Evolutionary conservation across 2,329 filamentous ascomycete species (phyloP), one percentile per base, ranked within the genome.

Genomic region (Talaromyces rugulosus): DNA sequence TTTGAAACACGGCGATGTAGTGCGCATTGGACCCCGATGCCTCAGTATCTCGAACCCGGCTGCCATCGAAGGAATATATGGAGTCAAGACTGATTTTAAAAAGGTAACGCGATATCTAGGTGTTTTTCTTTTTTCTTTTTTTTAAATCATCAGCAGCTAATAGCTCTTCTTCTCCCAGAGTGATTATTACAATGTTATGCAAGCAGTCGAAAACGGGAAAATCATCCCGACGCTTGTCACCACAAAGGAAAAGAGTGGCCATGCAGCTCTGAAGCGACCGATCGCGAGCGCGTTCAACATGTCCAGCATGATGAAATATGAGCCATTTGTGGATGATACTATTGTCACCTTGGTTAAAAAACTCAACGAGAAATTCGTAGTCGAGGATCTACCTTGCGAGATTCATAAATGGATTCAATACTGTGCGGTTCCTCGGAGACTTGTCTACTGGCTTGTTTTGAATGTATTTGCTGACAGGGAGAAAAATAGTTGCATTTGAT

Each of bases 21-120:
- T 60, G 23, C 52, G 59, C 18, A 47, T 60, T 18, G 59, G 51
- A 23, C 59, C 59, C 12, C 55, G 55, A 31, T 23, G n/a, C 18
- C n/a, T 54, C 51, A 54, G 51, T 27, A n/a, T 54, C 27, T n/a
- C n/a, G 5, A 84, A 92, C 66, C 89, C 90, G 0, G 84, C 83
- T 61, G 87, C 89, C 0, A 81, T 94, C 67, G 90, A 90, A 75
- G 79, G 80, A 11, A 92, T 94, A 56, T 95, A 94, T 72, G 90
- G 89, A 0, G 77, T 92, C 31, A 92, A 92, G 71, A 92, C 91
- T 63, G 70, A 69, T 23, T 74, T 67, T 66, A 62, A 58, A 30
- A 71, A 73, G 66, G 69, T 71, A 62, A 62, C 11, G 9, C 11
- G 2, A 34, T 34, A 34, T 34, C 9, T 3, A 34, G 3, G 33